Base-by-base conservation (phyloP, 371 early-diverging fungal species). In the Scutellospora calospora region DNA sequence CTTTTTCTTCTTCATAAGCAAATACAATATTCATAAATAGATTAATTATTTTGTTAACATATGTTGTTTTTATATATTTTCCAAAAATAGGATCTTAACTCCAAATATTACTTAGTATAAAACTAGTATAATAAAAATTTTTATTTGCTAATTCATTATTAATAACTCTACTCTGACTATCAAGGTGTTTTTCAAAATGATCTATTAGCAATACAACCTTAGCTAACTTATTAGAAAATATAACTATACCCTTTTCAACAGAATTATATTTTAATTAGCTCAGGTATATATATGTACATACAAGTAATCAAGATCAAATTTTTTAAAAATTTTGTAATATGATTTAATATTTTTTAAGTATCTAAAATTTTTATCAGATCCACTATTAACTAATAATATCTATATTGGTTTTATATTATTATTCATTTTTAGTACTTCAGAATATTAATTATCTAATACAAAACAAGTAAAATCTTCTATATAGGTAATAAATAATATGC, bases 221-320 rank as follows among this genome's bases (percentile, higher is more conserved):
- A 20, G 38, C 69, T 16, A 68, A 25, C 22, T 68, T 68, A 5
- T 1, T 38, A 45, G 69, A 45, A 20, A 68, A 38, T 18, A 8
- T n/a, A 22, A 8, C 71, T 20, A 69, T 69, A 0, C 49, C 22
- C 1, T 45, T 38, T 69, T 69, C 22, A n/a, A 69, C 41, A 0
- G 71, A 41, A 45, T 69, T 63, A 33, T 63, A 63, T 31, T 31
- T 33, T 4, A 0, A 31, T 5, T 63, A n/a, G 63, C 0, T 4
- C 33, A 3, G 14, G 31, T 22, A 69, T 69, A 22, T 11, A 41
- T 69, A 27, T 11, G 11, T 1, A 69, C 49, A 16, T 16, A 6
- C 33, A 69, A 16, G 31, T 69, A 69, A 49, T 69, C 49, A 16
- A 69, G 49, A 69, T 69, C 27, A 11, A 69, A 25, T 14, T 18